phyloP scores from a whole-genome alignment of 345 rosid species.

The Corchorus capsularis region DNA sequence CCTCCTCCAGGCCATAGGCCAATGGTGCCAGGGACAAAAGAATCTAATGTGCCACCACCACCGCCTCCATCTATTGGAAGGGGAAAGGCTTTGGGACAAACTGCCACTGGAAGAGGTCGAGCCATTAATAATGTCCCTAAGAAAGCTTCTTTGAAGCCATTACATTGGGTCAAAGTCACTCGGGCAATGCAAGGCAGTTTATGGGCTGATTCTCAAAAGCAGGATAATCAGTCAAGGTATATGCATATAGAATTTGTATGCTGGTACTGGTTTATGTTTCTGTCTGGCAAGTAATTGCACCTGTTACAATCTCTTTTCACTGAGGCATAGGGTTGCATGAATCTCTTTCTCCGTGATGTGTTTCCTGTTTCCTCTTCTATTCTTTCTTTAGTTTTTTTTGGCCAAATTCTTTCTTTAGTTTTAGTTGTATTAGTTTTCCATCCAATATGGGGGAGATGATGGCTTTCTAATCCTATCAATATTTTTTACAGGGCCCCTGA shows the following conservation, averaged over 20 bases:
- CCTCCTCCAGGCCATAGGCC: constrained; percentile 51
- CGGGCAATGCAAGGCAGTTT: constrained; percentile 90
- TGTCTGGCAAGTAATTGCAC: background rate
- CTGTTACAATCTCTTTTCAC: background rate
- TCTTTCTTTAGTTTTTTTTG: constrained; percentile 6
- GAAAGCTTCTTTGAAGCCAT: constrained; percentile 73
- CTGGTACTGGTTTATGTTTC: background rate
- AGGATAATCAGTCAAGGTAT: constrained; percentile 80
- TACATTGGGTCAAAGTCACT: constrained; percentile 97
- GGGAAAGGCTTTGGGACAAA: constrained; percentile 53
- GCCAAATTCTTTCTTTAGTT: constrained; percentile 4
- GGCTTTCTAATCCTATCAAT: background rate
- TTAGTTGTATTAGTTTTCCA: background rate
- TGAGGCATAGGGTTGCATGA: background rate
- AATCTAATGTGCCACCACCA: constrained; percentile 64
- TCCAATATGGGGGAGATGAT: background rate
- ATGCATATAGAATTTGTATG: constrained; percentile 23
- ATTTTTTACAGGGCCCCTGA: constrained; percentile 85
- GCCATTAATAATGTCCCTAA: constrained; percentile 53
- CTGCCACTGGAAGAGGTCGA: constrained; percentile 60
- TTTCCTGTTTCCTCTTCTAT: constrained; percentile 1
- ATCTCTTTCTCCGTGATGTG: background rate
- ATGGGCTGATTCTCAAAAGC: constrained; percentile 93
- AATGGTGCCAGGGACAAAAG: constrained; percentile 47
- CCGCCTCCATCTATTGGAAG: constrained; percentile 71